These are phyloP conservation scores for Solanum pinnatisectum DNA, from an alignment of 257 asterid species.

Conservation along the genomic window DNA sequence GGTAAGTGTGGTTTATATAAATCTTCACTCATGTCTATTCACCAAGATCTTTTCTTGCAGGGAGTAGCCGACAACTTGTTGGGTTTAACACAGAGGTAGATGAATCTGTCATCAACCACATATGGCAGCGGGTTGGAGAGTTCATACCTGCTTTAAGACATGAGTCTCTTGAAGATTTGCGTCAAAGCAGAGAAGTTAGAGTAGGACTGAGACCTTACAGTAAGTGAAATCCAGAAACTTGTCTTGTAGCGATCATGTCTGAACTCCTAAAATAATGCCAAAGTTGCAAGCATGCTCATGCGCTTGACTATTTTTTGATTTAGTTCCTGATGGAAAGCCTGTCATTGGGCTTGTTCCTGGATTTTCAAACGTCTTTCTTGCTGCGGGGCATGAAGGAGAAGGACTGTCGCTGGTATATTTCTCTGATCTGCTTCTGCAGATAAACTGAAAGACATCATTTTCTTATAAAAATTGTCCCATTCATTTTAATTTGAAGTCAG, in stretches of 20 bases:
- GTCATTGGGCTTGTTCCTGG: constrained; percentile 77
- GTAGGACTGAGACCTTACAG: constrained; percentile 95
- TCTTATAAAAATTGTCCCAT: not conserved
- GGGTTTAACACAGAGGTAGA: constrained; percentile 69
- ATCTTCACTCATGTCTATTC: not conserved
- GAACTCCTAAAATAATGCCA: not conserved
- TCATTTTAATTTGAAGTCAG: not conserved
- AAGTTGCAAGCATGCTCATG: not conserved
- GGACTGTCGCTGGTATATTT: constrained; percentile 71
- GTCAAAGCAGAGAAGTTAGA: constrained; percentile 62
- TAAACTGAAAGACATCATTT: not conserved
- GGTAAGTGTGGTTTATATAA: not conserved
- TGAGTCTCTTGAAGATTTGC: constrained; percentile 46
- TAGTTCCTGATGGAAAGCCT: constrained; percentile 89
- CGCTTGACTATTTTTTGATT: constrained; percentile 1
- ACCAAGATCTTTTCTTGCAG: constrained; percentile 25
- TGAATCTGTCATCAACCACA: constrained; percentile 52
- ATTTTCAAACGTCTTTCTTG: constrained; percentile 50
- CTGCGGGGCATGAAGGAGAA: constrained; percentile 99
- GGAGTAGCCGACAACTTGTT: constrained; percentile 88
- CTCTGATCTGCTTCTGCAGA: not conserved
- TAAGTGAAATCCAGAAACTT: constrained; percentile 31
- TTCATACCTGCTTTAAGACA: constrained; percentile 63
- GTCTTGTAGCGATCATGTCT: not conserved
- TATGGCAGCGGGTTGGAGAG: constrained; percentile 80